phyloP scores from a whole-genome alignment of 192 early-diverging fungal genomes.

The Gigaspora rosea region DNA sequence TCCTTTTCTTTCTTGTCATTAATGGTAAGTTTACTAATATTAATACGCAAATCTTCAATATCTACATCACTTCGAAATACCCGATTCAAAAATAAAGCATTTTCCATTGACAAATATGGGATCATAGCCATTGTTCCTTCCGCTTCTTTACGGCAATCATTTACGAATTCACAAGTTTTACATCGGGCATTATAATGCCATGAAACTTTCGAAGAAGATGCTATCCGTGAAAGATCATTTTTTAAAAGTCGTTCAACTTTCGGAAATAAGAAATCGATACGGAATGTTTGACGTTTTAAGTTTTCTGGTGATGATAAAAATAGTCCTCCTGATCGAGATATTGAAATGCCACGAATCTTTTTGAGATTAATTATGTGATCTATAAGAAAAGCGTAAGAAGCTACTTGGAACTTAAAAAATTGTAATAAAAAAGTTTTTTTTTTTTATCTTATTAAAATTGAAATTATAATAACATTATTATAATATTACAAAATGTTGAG shows the following conservation, averaged over 20 bases:
- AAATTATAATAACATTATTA: neutral
- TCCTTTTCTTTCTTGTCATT: too few species aligned
- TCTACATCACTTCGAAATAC: neutral
- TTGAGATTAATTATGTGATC: neutral
- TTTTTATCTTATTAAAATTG: neutral
- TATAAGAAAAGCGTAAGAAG: constrained; percentile 31
- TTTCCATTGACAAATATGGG: constrained; percentile 34
- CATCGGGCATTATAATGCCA: constrained; percentile 37
- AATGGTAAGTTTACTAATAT: too few species aligned
- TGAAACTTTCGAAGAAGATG: neutral
- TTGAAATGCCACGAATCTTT: constrained; percentile 27
- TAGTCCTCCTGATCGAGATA: constrained; percentile 31
- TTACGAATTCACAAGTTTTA: constrained; percentile 29
- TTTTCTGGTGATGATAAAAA: constrained; percentile 15
- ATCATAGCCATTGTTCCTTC: constrained; percentile 30
- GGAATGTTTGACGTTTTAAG: constrained; percentile 27
- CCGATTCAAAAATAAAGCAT: constrained; percentile 19
- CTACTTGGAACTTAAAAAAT: constrained; percentile 35
- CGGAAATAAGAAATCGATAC: constrained; percentile 35
- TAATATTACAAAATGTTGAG: neutral
- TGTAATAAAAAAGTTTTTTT: neutral
- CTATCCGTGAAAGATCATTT: constrained; percentile 21
- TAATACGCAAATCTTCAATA: neutral
- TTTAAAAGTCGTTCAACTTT: constrained; percentile 34
- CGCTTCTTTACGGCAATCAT: constrained; percentile 33